Base-by-base conservation (phyloP, 2,329 filamentous ascomycete species). In the Pseudocercospora fuligena region DNA sequence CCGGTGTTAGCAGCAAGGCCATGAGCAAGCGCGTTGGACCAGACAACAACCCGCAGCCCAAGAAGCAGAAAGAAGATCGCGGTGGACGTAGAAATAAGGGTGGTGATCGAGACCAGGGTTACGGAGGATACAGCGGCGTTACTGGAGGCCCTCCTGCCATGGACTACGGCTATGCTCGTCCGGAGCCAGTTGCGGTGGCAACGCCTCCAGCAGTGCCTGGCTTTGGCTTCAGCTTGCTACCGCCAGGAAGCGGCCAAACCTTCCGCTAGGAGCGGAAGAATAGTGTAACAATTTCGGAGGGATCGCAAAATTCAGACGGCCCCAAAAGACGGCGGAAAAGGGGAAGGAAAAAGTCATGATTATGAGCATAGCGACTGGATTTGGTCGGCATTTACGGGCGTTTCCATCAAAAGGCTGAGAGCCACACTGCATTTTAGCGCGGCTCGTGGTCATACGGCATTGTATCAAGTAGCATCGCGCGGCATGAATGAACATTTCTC, bases 1-100 rank as follows among this genome's bases (percentile, higher is more conserved):
- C 94, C 19, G 95, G 95, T 64, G 96, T 99, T 14, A 97, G 94
- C 19, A 97, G 93, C 51, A 99, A 99, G 84, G 78, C 78, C 11
- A 80, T 78, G 78, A 78, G 75, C 67, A 77, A 77, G 68, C 76
- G 76, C 40, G 74, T 79, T 36, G 69, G 72, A 5, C 77, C 78
- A 25, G 73, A 76, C 72, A 66, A 78, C 74, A 72, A 71, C 2
- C 67, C 69, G 16, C 64, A 69, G 36, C 62, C 64, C 62, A 73
- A 71, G 73, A 74, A 70, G 57, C 60, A 72, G 36, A 61, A 68
- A 16, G 68, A 69, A 49, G 68, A 56, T 56, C 51, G 66, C 27
- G 73, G 76, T 53, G 73, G 73, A 47, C 74, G 75, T 47, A 70
- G 68, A 21, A 68, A 80, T 63, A 65, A 71, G 53, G 77, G 75